Conservation (phyloP, 2,329 filamentous ascomycete genomes). For the Aureobasidium namibiae region DNA sequence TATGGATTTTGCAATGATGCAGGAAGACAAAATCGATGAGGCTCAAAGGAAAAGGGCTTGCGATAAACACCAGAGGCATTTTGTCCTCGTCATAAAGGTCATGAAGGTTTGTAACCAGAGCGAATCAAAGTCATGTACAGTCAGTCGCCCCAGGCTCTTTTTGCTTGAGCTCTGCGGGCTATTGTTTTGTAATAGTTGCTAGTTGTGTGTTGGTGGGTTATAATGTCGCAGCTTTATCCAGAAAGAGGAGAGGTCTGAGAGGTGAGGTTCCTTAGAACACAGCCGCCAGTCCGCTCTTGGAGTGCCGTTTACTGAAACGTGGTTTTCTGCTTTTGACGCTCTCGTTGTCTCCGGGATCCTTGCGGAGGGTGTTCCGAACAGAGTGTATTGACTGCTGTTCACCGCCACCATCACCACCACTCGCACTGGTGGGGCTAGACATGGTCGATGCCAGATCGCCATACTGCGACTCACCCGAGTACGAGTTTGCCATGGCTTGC, state of each 20-base stretch:
- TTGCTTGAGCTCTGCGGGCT: not conserved
- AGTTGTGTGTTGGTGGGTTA: not conserved
- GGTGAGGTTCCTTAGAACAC: conserved; percentile 52
- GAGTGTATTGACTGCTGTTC: conserved; percentile 27
- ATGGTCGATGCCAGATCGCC: conserved; percentile 46
- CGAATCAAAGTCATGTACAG: conserved; percentile 3
- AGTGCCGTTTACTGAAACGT: conserved; percentile 83
- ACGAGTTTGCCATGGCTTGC: conserved; percentile 56
- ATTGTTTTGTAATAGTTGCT: not conserved
- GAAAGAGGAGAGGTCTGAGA: not conserved
- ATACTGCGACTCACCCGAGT: conserved; percentile 46
- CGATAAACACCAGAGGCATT: not conserved
- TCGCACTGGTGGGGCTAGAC: conserved; percentile 69
- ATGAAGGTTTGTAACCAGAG: conserved; percentile 6
- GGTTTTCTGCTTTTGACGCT: conserved; percentile 49
- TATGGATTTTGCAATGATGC: conserved; percentile 2
- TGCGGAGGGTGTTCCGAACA: conserved; percentile 33
- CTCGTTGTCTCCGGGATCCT: conserved; percentile 38
- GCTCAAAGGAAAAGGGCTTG: not conserved
- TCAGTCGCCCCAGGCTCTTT: not conserved
- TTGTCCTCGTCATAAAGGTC: conserved; percentile 11
- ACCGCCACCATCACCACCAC: conserved; percentile 50
- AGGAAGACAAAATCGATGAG: not conserved
- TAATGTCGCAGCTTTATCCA: not conserved
- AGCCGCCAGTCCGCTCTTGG: conserved; percentile 85